Conservation (phyloP, 2,329 filamentous ascomycete species). For the Alternaria arborescens region DNA sequence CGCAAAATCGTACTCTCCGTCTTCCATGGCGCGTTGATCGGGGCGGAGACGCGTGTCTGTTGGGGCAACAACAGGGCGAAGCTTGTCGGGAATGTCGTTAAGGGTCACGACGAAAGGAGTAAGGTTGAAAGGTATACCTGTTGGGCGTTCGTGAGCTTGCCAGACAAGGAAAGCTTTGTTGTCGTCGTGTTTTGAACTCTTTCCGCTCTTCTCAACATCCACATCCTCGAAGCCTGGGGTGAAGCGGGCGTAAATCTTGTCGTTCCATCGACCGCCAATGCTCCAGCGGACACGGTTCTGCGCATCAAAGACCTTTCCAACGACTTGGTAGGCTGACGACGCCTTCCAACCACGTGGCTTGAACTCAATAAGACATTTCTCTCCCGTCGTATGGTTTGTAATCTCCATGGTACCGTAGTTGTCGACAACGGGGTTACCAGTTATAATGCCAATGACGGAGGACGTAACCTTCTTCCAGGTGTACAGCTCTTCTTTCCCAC, state of each 20-base stretch:
- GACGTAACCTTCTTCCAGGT: slow-evolving; percentile 99
- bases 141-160: slow-evolving; percentile 83
- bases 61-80: slow-evolving; percentile 80
- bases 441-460: slow-evolving; percentile 98
- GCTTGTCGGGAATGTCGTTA: slow-evolving; percentile 87
- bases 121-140: slow-evolving; percentile 92
- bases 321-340: slow-evolving; percentile 86
- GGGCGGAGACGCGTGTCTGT: slow-evolving; percentile 93
- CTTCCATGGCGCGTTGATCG: slow-evolving; percentile 97
- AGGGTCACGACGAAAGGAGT: slow-evolving; percentile 95
- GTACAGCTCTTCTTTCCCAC: slow-evolving; percentile 77
- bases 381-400: slow-evolving; percentile 96
- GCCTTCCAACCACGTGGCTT: slow-evolving; percentile 97
- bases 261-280: slow-evolving; percentile 95
- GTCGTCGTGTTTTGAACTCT: slow-evolving; percentile 63
- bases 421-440: slow-evolving; percentile 93
- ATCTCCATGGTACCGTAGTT: slow-evolving; percentile 98
- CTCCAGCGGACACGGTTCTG: slow-evolving; percentile 85
- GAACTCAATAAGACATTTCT: slow-evolving; percentile 89
- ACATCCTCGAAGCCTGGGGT: slow-evolving; percentile 90
- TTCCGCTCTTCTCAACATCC: slow-evolving; percentile 58
- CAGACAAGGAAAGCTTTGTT: slow-evolving; percentile 88
- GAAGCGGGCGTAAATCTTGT: slow-evolving; percentile 91
- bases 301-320: slow-evolving; percentile 83
- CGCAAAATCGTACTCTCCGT: slow-evolving; percentile 94